Percentiles rank a stretch among this genome's conserved stretches.
Conservation (phyloP, 2,329 filamentous ascomycete species). For the Hymenoscyphus albidus region DNA sequence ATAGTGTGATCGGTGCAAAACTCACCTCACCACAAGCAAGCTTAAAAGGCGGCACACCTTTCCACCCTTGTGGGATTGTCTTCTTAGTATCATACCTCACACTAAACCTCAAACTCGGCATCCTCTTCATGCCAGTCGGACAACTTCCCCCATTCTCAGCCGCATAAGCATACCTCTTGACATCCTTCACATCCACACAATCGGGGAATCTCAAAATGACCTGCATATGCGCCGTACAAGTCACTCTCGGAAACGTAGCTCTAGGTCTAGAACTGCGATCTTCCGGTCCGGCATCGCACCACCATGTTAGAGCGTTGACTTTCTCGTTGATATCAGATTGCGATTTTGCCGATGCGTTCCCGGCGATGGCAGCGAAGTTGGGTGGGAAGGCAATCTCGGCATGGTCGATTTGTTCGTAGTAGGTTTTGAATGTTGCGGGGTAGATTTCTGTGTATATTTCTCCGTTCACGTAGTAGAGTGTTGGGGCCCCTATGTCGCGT, state of each 20-base stretch:
- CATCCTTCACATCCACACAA: conserved; percentile 37
- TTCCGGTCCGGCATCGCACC: conserved; percentile 35
- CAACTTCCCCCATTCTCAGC: conserved; percentile 35
- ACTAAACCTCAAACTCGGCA: conserved; percentile 45
- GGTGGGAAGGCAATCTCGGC: conserved; percentile 45
- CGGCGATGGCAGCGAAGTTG: conserved; percentile 41
- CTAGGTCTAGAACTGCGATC: conserved; percentile 18
- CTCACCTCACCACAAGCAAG: conserved; percentile 12
- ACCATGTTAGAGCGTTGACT: conserved; percentile 35
- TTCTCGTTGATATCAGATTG: conserved; percentile 31
- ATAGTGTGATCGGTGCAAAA: background rate
- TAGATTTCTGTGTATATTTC: conserved; percentile 35
- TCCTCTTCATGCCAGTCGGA: conserved; percentile 42
- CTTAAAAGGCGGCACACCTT: conserved; percentile 39
- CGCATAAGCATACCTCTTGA: conserved; percentile 25
- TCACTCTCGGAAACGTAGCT: conserved; percentile 31
- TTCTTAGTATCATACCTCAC: conserved; percentile 44
- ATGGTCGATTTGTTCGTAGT: conserved; percentile 42
- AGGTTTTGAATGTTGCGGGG: conserved; percentile 42
- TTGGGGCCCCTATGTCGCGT: conserved; percentile 38
- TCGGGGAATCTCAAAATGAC: conserved; percentile 43
- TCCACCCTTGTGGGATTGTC: conserved; percentile 42
- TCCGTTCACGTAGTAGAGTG: conserved; percentile 37
- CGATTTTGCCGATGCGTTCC: conserved; percentile 37
- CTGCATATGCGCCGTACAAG: conserved; percentile 43